These are phyloP conservation scores for Barnettozyma vustinii DNA, from an alignment of 805 yeast genomes.

Conservation along the genomic window DNA sequence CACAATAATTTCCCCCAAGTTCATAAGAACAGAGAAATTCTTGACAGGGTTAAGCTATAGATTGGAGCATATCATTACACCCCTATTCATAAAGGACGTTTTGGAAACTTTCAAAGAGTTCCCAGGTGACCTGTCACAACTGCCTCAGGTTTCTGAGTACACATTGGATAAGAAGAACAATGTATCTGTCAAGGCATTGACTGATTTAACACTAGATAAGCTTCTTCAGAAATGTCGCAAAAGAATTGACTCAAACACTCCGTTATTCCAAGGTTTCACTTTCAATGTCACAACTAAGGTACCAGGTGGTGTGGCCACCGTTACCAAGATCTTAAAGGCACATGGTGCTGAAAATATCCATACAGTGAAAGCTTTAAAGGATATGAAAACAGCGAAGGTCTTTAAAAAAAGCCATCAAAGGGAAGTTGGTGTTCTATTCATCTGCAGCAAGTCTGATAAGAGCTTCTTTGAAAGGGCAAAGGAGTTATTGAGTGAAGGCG, in stretches of 20 bases:
- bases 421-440: conserved; percentile 17
- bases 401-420: conserved; percentile 14
- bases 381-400: conserved; percentile 17
- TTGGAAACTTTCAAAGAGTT: conserved; percentile 27
- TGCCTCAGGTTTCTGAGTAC: conserved; percentile 26
- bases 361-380: conserved; percentile 24
- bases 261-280: conserved; percentile 41
- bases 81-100: conserved; percentile 46
- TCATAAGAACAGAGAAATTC: conserved; percentile 85
- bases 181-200: conserved; percentile 29
- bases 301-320: conserved; percentile 54
- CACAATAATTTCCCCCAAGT: conserved; percentile 69
- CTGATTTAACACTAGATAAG: conserved; percentile 21
- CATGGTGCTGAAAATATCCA: conserved; percentile 46
- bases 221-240: conserved; percentile 13
- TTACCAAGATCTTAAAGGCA: conserved; percentile 49
- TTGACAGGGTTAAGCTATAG: conserved; percentile 59
- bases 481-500: conserved; percentile 13
- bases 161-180: conserved; percentile 30
- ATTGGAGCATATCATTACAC: conserved; percentile 45
- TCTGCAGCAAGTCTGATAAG: conserved; percentile 29
- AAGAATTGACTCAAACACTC: conserved; percentile 15
- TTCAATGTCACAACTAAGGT: conserved; percentile 53
- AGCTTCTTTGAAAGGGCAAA: conserved; percentile 29
- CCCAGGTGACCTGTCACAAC: conserved; percentile 14